Base-by-base conservation (phyloP, 2,329 filamentous ascomycete genomes). In the Sclerotinia sclerotiorum region DNA sequence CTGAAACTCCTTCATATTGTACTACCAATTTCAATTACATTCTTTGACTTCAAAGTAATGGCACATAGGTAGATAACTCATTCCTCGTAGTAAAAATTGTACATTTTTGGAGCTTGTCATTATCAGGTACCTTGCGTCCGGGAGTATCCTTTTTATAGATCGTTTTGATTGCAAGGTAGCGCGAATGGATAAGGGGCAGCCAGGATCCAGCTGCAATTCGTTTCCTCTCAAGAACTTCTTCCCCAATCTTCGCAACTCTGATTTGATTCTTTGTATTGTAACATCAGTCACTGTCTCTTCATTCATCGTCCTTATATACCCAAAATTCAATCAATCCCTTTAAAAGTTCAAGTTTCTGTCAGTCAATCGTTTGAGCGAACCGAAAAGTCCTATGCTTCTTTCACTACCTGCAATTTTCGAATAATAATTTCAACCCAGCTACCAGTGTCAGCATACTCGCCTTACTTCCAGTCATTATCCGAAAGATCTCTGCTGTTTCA, bases 141-240 rank as follows among this genome's bases (percentile, higher is more conserved):
- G 69, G 54, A 68, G 68, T 65, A 68, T 67, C 70, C 74, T 75
- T 75, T 77, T 74, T 72, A 75, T 75, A 77, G 74, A 75, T 75
- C 71, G 21, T 67, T 68, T 68, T 63, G 66, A 68, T 68, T 67
- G 70, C 71, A 74, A 73, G 64, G 69, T 69, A 72, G 71, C 72
- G 73, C 73, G 71, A 68, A 70, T 70, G 70, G 72, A 73, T 74
- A 73, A 75, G 71, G 72, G 70, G 67, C 63, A 49, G 56, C 39
- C 56, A 63, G 58, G 60, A 68, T 63, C 66, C 58, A 68, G 49
- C 51, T 55, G 58, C 66, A 55, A 56, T 68, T 68, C 66, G 58
- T 54, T 63, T 64, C 46, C 24, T 49, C 35, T 52, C 65, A 49
- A 63, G 32, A 51, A 46, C 32, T 61, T 54, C 52, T 52, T 44